Base-by-base conservation (phyloP, 768 basidiomycete genomes). In the Russula sp. region DNA sequence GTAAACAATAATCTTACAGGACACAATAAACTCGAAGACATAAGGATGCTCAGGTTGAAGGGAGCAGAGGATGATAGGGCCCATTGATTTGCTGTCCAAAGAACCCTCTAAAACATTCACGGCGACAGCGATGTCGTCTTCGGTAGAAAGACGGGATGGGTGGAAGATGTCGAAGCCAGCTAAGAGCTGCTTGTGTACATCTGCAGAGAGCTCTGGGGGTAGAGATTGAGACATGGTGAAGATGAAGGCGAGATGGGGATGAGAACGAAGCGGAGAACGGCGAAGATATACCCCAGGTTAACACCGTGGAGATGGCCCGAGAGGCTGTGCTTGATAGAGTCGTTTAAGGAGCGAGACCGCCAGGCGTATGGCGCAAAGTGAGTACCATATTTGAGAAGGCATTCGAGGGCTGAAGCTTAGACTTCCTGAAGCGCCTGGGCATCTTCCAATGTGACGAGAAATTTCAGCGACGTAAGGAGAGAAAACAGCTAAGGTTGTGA, bases 1-100 rank as follows among this genome's bases (percentile, higher is more conserved):
- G 22, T 1, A 38, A 46, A 50, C 4, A 10, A 20, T 5, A 14
- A 18, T 10, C 55, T 49, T 51, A 65, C 64, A 42, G 11, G 59
- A 61, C 36, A 65, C 10, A 2, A 65, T 65, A 40, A 65, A 65
- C 38, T 65, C 64, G 7, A 65, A 57, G 11, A 30, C 55, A 34
- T 61, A 57, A 18, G 59, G 64, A 7, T 44, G 26, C 11, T 44
- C 49, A 0, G 49, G 59, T 14, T 51, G 59, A 36, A 65, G 34
- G 34, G 64, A 50, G 5, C 49, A 32, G 10, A 11, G 20, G 42
- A 65, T 51, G 18, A 65, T 61, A 13, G 48, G 54, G 28, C 11
- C 64, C 8, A 61, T 58, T 26, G 64, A 61, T 22, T 52, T 14
- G 11, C 44, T 30, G 24, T 61, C 59, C 42, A 65, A 38, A 1